These are phyloP conservation scores for Trametes meyenii DNA, from an alignment of 768 basidiomycete genomes.

Conservation along the genomic window DNA sequence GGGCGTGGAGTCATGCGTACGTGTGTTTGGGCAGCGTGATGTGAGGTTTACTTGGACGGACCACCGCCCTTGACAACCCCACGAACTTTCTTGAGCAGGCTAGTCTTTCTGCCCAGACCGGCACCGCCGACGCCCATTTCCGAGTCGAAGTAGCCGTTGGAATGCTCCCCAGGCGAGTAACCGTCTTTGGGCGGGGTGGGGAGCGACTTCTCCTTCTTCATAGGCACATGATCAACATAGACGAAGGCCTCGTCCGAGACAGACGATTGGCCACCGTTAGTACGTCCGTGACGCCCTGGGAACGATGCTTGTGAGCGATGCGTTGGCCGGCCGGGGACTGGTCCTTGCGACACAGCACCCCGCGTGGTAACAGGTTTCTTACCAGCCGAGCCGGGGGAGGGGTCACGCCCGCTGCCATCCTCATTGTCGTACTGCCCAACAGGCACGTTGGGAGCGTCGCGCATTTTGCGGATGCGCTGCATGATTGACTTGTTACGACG, in stretches of 20 bases:
- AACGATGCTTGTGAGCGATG: constrained; percentile 77
- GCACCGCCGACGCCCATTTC: constrained; percentile 34
- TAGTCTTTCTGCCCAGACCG: constrained; percentile 70
- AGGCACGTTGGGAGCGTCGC: constrained; percentile 82
- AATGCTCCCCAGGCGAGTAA: constrained; percentile 35
- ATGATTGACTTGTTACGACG: constrained; percentile 84
- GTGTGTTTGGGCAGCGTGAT: background rate
- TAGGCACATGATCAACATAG: constrained; percentile 53
- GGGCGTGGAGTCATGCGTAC: constrained; percentile 2
- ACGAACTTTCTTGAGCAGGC: constrained; percentile 79
- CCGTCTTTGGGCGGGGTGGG: constrained; percentile 44
- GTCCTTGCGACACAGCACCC: constrained; percentile 3
- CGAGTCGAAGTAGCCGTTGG: constrained; percentile 54
- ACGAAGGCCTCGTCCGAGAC: constrained; percentile 59
- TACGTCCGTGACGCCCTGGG: constrained; percentile 67
- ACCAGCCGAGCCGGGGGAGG: constrained; percentile 48
- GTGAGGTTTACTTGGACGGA: constrained; percentile 41
- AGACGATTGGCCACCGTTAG: constrained; percentile 34
- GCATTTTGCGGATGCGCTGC: constrained; percentile 88
- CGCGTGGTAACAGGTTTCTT: constrained; percentile 32
- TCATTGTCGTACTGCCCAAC: constrained; percentile 48
- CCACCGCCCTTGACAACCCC: constrained; percentile 57
- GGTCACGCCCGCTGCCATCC: constrained; percentile 43
- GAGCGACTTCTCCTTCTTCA: constrained; percentile 55
- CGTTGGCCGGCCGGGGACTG: constrained; percentile 50